Conservation (phyloP, 257 asterid genomes). For the Ajuga chamaepitys region DNA sequence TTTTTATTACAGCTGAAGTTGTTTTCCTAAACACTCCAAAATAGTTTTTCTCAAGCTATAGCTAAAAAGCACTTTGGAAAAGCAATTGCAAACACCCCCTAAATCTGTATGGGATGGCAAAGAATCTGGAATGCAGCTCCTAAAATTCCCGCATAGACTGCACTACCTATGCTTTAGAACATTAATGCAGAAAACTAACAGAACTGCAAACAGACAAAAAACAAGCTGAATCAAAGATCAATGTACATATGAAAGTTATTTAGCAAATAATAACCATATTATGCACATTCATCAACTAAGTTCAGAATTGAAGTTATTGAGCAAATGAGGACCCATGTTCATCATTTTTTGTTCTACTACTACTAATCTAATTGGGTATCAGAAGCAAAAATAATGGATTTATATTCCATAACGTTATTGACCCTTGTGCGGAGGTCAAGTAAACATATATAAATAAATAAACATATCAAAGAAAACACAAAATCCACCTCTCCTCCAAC, state of each 20-base stretch:
- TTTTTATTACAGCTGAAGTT: no score
- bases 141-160: neutral
- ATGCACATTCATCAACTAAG: neutral
- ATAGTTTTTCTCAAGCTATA: no score
- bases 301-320: neutral
- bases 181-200: neutral
- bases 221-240: neutral
- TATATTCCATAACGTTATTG: no score
- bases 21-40: no score
- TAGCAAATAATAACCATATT: neutral
- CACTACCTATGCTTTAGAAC: neutral
- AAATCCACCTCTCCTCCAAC: neutral
- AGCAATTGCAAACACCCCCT: no score
- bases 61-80: no score
- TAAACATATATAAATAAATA: neutral
- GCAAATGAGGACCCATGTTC: neutral
- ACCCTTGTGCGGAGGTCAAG: neutral
- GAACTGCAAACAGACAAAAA: neutral
- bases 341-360: no score
- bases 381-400: no score
- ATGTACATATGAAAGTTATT: no score
- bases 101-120: neutral
- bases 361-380: no score
- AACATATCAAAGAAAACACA: neutral
- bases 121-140: neutral